phyloP scores from a whole-genome alignment of 2,329 filamentous ascomycete species.

The Exophiala xenobiotica region DNA sequence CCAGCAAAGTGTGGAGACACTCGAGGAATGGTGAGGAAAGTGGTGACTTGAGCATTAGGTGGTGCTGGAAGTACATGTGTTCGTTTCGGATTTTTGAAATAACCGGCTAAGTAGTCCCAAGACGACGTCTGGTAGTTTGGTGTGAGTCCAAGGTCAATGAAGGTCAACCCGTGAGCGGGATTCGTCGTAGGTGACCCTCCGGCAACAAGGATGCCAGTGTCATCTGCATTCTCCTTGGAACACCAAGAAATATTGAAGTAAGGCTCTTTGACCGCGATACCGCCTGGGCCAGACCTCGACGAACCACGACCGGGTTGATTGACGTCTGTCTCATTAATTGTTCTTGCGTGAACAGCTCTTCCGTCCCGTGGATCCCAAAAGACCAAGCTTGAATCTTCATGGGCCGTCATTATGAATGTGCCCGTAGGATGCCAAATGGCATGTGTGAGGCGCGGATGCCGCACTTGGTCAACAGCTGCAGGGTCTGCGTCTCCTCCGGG shows the following conservation, averaged over 20 bases:
- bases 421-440: conserved; percentile 94
- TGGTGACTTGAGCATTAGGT: conserved; percentile 69
- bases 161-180: conserved; percentile 74
- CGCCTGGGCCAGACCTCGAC: conserved; percentile 40
- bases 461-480: conserved; percentile 52
- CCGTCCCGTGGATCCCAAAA: conserved; percentile 94
- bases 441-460: conserved; percentile 74
- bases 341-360: conserved; percentile 77
- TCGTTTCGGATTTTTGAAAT: conserved; percentile 74
- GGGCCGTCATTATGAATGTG: conserved; percentile 80
- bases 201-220: conserved; percentile 82
- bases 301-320: conserved; percentile 61
- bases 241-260: conserved; percentile 85
- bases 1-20: conserved; percentile 81
- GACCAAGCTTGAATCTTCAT: conserved; percentile 88
- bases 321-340: conserved; percentile 70
- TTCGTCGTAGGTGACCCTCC: conserved; percentile 71
- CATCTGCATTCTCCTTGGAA: conserved; percentile 88
- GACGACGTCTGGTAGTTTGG: conserved; percentile 88
- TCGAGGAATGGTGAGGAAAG: conserved; percentile 82
- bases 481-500: conserved; percentile 74
- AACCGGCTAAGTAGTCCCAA: conserved; percentile 77
- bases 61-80: conserved; percentile 73
- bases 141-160: conserved; percentile 84
- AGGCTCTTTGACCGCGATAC: conserved; percentile 66